Evolutionary conservation across 83 land plant species (phyloP), one percentile per base, ranked within the genome.

Genomic region (Picea engelmannii): DNA sequence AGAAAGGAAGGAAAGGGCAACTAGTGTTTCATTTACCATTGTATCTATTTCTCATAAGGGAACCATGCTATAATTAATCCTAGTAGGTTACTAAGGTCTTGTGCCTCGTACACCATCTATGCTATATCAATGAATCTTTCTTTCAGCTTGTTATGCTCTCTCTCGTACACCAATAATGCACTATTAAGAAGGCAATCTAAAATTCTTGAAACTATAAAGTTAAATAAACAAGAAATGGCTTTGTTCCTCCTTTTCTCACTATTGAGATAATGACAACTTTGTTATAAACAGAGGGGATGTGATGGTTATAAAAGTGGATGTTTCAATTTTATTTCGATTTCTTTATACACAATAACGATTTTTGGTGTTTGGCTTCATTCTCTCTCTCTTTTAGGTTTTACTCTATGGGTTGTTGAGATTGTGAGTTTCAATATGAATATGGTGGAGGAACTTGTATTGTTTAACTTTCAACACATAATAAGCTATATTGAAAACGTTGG

Each of bases 31-130:
- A 44, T 71, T 71, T 44, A 71, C 76, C 10, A 18, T 25, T 66
- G 24, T n/a, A 25, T 35, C 0, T 3, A 25, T n/a, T 67, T 67
- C 35, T 27, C 71, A 67, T 49, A 49, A 49, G 42, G 71, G 40
- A 2, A 7, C 15, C 71, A 13, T 31, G 71, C 5, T 1, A 12
- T 67, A 16, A 67, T 15, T 67, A 11, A 66, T 8, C 31, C 69
- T 31, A 67, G 15, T 27, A 16, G 17, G 1, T 15, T 31, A 13
- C 35, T 3, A 31, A 10, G 69, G 35, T 66, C 55, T 49, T 49
- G 76, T 71, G 49, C 76, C 76, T 42, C 3, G 20, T 71, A 42
- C 24, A 71, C 76, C 55, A 44, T 71, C n/a, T 21, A 71, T 71
- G 24, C 24, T 6, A 40, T 42, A 44, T 42, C 16, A 44, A 44